A percentile compares a stretch with the other conserved stretches of the same genome.
Evolutionary conservation across 2,329 filamentous ascomycete species (phyloP).

Genomic region (Colletotrichum sp.): DNA sequence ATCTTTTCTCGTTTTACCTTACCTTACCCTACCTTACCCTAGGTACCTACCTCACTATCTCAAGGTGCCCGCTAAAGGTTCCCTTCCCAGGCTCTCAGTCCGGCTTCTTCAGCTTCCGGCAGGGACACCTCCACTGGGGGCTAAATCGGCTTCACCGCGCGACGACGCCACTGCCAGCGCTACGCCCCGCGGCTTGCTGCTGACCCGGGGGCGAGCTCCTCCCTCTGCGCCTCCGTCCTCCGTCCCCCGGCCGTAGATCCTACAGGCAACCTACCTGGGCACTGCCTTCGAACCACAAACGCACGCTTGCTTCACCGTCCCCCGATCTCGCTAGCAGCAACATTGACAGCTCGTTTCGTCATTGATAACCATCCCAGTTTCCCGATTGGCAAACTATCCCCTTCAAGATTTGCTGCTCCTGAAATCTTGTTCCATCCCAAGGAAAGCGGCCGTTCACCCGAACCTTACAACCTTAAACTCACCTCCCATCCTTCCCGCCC

Average conservation of each 20-base stretch:
- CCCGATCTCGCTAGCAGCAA: neutral
- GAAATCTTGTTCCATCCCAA: neutral
- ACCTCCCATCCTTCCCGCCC: neutral
- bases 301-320: neutral
- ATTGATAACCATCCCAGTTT: neutral
- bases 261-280: neutral
- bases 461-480: constrained; percentile 7
- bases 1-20: neutral
- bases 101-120: neutral
- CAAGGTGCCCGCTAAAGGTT: neutral
- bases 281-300: neutral
- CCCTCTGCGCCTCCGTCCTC: neutral
- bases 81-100: neutral
- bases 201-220: neutral
- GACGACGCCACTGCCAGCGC: constrained; percentile 4
- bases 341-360: neutral
- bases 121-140: neutral
- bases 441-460: neutral
- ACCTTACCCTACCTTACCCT: neutral
- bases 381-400: neutral
- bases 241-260: neutral
- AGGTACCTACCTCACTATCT: neutral
- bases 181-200: constrained; percentile 1
- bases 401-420: neutral
- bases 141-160: neutral